Conservation (phyloP, 805 yeast genomes). For the Dipodascus geniculatus region DNA sequence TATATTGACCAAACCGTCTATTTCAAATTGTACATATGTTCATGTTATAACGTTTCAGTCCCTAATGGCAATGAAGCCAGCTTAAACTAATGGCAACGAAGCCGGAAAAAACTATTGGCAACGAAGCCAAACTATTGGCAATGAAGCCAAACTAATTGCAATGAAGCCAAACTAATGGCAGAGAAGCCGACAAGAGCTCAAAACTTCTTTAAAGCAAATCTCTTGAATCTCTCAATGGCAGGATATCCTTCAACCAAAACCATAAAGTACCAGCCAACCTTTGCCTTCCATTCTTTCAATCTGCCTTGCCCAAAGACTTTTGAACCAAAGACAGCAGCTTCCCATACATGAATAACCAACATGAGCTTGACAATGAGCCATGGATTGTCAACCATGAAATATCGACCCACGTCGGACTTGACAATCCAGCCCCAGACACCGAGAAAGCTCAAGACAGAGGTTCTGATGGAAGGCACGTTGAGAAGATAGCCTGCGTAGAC, state of each 20-base stretch:
- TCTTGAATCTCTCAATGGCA: neutral
- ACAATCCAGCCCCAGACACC: neutral
- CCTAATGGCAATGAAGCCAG: too few species aligned
- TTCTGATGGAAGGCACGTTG: neutral
- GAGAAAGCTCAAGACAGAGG: neutral
- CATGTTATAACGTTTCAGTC: too few species aligned
- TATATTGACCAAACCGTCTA: too few species aligned
- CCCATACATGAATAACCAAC: neutral
- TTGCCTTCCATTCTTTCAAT: neutral
- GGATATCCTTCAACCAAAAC: neutral
- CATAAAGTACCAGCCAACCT: neutral
- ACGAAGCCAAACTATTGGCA: too few species aligned
- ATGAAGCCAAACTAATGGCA: too few species aligned
- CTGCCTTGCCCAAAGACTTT: neutral
- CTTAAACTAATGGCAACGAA: too few species aligned
- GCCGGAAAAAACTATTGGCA: too few species aligned
- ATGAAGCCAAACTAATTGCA: too few species aligned
- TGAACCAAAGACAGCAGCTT: neutral
- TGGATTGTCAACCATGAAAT: neutral
- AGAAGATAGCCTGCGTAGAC: neutral
- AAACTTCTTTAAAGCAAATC: neutral
- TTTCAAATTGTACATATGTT: too few species aligned
- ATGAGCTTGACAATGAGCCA: neutral
- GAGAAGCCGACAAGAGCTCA: too few species aligned
- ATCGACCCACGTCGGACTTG: neutral